Conservation (phyloP, 805 yeast genomes). For the Lipomyces mesembrius region DNA sequence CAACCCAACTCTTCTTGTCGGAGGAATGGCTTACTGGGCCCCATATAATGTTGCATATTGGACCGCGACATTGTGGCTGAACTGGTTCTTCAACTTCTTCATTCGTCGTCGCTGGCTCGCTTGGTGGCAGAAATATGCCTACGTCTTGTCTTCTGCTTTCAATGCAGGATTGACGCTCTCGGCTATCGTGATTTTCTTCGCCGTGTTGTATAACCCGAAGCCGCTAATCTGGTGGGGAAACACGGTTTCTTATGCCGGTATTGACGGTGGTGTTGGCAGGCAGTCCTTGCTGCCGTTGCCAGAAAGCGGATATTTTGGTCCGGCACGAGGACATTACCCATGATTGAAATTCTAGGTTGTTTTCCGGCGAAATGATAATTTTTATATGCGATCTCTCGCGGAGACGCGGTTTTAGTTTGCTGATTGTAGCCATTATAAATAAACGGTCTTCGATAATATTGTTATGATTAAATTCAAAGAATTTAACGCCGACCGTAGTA, state of each 20-base stretch:
- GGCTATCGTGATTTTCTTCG: slow-evolving; percentile 60
- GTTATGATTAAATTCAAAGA: too few species aligned
- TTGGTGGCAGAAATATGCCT: slow-evolving; percentile 82
- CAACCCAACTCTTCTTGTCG: slow-evolving; percentile 28
- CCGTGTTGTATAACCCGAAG: slow-evolving; percentile 52
- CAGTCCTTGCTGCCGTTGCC: slow-evolving; percentile 41
- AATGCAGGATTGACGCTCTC: slow-evolving; percentile 71
- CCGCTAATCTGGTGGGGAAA: slow-evolving; percentile 70
- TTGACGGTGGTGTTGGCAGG: slow-evolving; percentile 33
- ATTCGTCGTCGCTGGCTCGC: slow-evolving; percentile 59
- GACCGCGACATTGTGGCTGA: slow-evolving; percentile 43
- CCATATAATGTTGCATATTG: slow-evolving; percentile 41
- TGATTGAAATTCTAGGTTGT: not conserved
- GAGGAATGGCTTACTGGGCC: slow-evolving; percentile 49
- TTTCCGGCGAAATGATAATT: too few species aligned
- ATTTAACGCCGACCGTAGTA: too few species aligned
- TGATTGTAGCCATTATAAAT: too few species aligned
- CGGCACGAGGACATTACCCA: slow-evolving; percentile 20
- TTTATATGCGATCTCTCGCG: too few species aligned
- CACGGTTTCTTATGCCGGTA: slow-evolving; percentile 34
- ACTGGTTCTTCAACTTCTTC: slow-evolving; percentile 61
- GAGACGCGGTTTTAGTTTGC: too few species aligned
- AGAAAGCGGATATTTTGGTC: slow-evolving; percentile 39
- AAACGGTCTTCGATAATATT: too few species aligned
- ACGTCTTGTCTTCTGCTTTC: slow-evolving; percentile 66